Evolutionary conservation across 208 protist genomes (phyloP), one percentile per base, ranked within the genome.

Genomic region (Sergeia podlipaevii): DNA sequence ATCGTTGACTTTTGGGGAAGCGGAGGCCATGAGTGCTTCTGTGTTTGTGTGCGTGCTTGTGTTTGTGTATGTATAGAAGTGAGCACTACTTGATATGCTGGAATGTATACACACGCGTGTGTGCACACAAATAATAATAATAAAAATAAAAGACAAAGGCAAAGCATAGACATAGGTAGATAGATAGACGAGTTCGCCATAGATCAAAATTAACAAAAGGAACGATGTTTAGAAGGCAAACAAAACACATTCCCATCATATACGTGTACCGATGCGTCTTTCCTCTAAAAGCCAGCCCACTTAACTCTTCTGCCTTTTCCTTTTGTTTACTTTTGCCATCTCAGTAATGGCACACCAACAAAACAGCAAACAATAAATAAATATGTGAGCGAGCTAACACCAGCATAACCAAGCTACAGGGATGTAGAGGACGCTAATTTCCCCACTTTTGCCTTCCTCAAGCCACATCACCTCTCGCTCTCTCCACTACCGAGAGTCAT

Each of bases 1-100:
- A 17, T 53, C 49, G 7, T 43, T 63, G 10, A 61, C 58, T 4
- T 44, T 55, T 11, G 21, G 23, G 23, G 39, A 13, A 28, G 36
- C n/a, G n/a, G 26, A 30, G 20, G 20, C 11, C 65, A 74, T 74
- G 36, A 49, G 4, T 7, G 42, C 29, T 17, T 23, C 38, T 39
- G 46, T 65, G 18, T 58, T 6, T 58, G 32, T 59, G 17, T 61
- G 0, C 26, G 17, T 50, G 18, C 32, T 55, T 64, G 27, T 63
- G 41, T 39, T 46, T 55, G 47, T 30, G 23, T 36, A 38, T 32
- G 30, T 42, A 17, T 26, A 15, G 28, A 29, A 57, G 11, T 15
- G 18, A 41, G 24, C 18, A 34, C 23, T 15, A 30, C 26, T 17
- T 21, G 44, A 28, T 7, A 7, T 21, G 20, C 44, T 11, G 24